These are phyloP conservation scores for Crepidotus sp. DNA, from an alignment of 1,284 basidiomycete genomes.

Conservation along the genomic window DNA sequence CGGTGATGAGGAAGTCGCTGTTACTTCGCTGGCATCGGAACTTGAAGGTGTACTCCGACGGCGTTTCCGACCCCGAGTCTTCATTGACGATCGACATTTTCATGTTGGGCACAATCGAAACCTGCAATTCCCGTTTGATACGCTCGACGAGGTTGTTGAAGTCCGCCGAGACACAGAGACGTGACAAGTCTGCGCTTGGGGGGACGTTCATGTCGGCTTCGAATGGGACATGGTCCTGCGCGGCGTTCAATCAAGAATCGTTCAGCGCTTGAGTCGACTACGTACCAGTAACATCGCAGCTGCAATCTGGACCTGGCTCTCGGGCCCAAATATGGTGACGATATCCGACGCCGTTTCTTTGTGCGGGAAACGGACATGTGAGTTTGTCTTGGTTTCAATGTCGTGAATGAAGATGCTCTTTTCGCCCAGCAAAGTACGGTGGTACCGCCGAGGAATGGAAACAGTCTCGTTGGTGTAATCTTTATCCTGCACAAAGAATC, in stretches of 20 bases:
- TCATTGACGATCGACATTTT: conserved; percentile 40
- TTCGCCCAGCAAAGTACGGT: conserved; percentile 90
- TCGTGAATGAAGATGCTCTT: conserved; percentile 97
- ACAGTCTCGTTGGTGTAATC: conserved; percentile 94
- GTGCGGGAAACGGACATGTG: conserved; percentile 89
- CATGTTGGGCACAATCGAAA: conserved; percentile 75
- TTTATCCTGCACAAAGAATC: conserved; percentile 61
- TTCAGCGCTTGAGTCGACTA: conserved; percentile 14
- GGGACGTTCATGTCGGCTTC: conserved; percentile 94
- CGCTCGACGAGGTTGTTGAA: conserved; percentile 80
- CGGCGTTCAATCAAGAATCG: not conserved
- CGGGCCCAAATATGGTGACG: conserved; percentile 91
- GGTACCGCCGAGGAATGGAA: conserved; percentile 88
- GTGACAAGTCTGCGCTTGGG: conserved; percentile 69
- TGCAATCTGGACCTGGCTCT: conserved; percentile 94
- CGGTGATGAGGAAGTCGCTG: conserved; percentile 84
- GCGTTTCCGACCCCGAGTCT: conserved; percentile 35
- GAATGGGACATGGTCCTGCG: conserved; percentile 90
- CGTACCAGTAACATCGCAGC: conserved; percentile 88
- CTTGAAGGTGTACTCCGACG: conserved; percentile 85
- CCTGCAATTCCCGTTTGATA: conserved; percentile 90
- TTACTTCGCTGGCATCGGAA: conserved; percentile 93
- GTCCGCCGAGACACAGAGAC: conserved; percentile 68
- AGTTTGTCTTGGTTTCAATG: conserved; percentile 95
- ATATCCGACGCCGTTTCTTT: conserved; percentile 90